A percentile compares a stretch with the other conserved stretches of the same genome.
These are phyloP conservation scores for Sutorius australiensis DNA, from an alignment of 768 basidiomycete genomes.

Conservation along the genomic window DNA sequence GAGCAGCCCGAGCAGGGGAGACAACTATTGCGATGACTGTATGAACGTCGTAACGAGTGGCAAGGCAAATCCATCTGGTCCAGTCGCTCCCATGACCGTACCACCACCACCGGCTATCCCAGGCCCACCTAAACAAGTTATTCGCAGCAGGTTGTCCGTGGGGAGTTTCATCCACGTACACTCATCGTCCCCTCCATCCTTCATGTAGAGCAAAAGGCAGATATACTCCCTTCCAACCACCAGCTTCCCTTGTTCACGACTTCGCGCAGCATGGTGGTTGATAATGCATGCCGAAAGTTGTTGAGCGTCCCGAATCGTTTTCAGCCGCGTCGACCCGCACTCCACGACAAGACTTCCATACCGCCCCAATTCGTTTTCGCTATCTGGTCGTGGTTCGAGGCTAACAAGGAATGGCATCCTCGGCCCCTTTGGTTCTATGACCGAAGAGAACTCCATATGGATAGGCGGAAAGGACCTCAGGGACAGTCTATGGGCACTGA, in stretches of 20 bases:
- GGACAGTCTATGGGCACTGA: not conserved
- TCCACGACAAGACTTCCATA: constrained; percentile 1
- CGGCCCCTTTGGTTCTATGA: not conserved
- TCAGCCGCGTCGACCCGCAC: constrained; percentile 4
- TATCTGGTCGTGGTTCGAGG: not conserved
- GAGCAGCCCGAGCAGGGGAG: no score
- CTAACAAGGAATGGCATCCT: not conserved
- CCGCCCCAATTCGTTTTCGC: not conserved
- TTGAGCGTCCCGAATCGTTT: not conserved
- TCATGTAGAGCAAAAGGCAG: constrained; percentile 3
- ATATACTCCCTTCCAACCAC: constrained; percentile 1
- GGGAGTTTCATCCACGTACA: constrained; percentile 1
- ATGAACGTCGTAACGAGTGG: not conserved
- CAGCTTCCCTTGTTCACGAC: not conserved
- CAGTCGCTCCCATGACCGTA: no score
- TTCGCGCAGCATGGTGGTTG: not conserved
- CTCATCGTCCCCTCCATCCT: not conserved
- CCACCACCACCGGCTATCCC: not conserved
- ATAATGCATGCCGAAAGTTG: constrained; percentile 6
- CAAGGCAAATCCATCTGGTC: not conserved
- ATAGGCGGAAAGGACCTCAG: constrained; percentile 5
- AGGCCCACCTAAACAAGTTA: not conserved
- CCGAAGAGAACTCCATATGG: not conserved
- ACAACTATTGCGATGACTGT: not conserved
- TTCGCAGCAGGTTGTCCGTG: constrained; percentile 4